A percentile compares a stretch with the other conserved stretches of the same genome.
Evolutionary conservation across 2,329 filamentous ascomycete species (phyloP).

Genomic region (Scedosporium aurantiacum): DNA sequence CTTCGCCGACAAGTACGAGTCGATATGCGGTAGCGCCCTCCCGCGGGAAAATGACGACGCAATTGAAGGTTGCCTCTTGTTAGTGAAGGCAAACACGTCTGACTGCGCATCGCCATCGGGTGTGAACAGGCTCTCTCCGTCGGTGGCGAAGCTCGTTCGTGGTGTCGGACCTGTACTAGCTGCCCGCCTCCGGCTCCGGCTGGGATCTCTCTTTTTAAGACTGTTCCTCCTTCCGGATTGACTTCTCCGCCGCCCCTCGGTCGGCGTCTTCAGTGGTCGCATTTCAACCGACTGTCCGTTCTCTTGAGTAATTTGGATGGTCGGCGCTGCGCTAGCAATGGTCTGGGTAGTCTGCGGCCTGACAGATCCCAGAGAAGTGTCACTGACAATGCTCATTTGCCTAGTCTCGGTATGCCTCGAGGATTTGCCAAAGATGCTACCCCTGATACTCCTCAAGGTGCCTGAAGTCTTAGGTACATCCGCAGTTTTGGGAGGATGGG

Average conservation of each 20-base stretch:
- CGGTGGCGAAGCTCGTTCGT: slow-evolving; percentile 33
- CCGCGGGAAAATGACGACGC: slow-evolving; percentile 31
- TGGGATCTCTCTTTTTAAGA: slow-evolving; percentile 10
- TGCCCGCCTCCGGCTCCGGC: slow-evolving; percentile 33
- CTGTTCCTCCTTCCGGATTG: slow-evolving; percentile 30
- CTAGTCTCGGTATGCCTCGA: slow-evolving; percentile 3
- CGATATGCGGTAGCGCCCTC: slow-evolving; percentile 31
- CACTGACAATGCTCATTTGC: slow-evolving; percentile 13
- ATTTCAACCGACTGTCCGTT: slow-evolving; percentile 31
- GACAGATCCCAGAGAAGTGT: slow-evolving; percentile 11
- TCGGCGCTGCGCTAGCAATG: slow-evolving; percentile 40
- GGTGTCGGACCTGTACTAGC: slow-evolving; percentile 30
- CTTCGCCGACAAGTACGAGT: slow-evolving; percentile 32
- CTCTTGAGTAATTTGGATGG: slow-evolving; percentile 68
- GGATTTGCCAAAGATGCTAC: slow-evolving; percentile 59
- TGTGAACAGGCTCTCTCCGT: slow-evolving; percentile 36
- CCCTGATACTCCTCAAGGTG: slow-evolving; percentile 57
- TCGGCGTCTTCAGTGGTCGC: slow-evolving; percentile 22
- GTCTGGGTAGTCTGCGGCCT: slow-evolving; percentile 32
- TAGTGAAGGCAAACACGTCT: slow-evolving; percentile 33
- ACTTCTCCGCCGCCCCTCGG: slow-evolving; percentile 27
- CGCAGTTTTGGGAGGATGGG: slow-evolving; percentile 28
- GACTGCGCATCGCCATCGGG: slow-evolving; percentile 30
- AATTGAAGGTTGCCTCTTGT: slow-evolving; percentile 27
- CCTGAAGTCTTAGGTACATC: slow-evolving; percentile 59